A percentile compares a stretch with the other conserved stretches of the same genome.
Conservation (phyloP, 1,284 basidiomycete genomes). For the Rhodotorula mucilaginosa region DNA sequence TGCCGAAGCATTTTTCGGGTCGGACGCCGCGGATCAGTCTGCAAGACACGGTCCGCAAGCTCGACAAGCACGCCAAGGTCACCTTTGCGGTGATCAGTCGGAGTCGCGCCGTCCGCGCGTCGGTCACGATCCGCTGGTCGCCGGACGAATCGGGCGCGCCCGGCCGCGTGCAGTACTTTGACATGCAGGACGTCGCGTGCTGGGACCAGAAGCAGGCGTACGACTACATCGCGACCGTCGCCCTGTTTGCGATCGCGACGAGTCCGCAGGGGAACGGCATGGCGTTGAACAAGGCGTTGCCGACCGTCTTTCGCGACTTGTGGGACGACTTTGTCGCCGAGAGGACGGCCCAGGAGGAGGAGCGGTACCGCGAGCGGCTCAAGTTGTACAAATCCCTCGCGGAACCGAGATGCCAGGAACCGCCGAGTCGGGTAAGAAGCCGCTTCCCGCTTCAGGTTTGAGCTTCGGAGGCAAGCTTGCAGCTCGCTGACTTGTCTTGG, state of each 20-base stretch:
- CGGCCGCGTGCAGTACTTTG: slow-evolving; percentile 7
- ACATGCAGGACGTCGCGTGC: slow-evolving; percentile 68
- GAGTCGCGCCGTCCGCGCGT: slow-evolving; percentile 65
- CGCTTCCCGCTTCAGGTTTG: background rate
- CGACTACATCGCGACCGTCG: slow-evolving; percentile 83
- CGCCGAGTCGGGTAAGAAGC: slow-evolving; percentile 29
- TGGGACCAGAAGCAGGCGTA: slow-evolving; percentile 75
- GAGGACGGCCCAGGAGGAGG: slow-evolving; percentile 64
- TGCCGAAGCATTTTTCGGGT: slow-evolving; percentile 76
- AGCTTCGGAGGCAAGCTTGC: background rate
- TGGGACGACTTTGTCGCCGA: slow-evolving; percentile 85
- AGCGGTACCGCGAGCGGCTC: slow-evolving; percentile 59
- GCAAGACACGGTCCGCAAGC: slow-evolving; percentile 59
- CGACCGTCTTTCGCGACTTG: slow-evolving; percentile 78
- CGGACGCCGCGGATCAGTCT: slow-evolving; percentile 67
- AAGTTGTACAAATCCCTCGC: slow-evolving; percentile 61
- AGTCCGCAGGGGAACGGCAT: slow-evolving; percentile 36
- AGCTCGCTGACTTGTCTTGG: background rate
- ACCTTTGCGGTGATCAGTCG: slow-evolving; percentile 67
- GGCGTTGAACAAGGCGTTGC: slow-evolving; percentile 56
- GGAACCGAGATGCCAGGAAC: slow-evolving; percentile 48
- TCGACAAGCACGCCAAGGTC: slow-evolving; percentile 71
- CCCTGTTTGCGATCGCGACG: slow-evolving; percentile 55
- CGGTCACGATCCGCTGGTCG: slow-evolving; percentile 70
- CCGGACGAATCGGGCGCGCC: slow-evolving; percentile 42